Evolutionary conservation across 345 rosid species (phyloP).

Genomic region (Lumnitzera littorea): DNA sequence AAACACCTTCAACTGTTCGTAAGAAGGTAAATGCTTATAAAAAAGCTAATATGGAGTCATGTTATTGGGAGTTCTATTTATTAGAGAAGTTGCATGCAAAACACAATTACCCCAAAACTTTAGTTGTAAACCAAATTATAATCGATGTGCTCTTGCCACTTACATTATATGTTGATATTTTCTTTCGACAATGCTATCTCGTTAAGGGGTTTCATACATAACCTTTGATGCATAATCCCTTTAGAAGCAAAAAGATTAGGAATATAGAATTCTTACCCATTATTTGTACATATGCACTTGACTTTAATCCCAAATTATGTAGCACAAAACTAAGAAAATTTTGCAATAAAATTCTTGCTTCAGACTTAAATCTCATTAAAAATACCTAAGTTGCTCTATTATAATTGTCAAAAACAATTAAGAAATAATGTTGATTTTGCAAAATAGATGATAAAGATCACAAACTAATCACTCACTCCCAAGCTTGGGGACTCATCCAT

Average conservation of each 20-base stretch:
- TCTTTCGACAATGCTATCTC: background rate
- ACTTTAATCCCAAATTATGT: background rate
- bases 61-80: background rate
- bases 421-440: background rate
- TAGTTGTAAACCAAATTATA: background rate
- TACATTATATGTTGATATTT: background rate
- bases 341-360: no score
- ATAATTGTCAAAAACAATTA: background rate
- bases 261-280: background rate
- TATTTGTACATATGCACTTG: background rate
- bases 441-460: no score
- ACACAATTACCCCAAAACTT: background rate
- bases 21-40: background rate
- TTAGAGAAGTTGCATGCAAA: background rate
- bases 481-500: no score
- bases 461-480: no score
- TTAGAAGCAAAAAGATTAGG: background rate
- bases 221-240: background rate
- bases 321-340: no score
- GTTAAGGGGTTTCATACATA: background rate
- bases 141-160: background rate
- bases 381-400: background rate
- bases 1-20: background rate
- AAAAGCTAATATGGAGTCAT: background rate
- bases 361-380: background rate